Conservation (phyloP, 495 filamentous ascomycete genomes). For the Massariosphaeria phaeospora region DNA sequence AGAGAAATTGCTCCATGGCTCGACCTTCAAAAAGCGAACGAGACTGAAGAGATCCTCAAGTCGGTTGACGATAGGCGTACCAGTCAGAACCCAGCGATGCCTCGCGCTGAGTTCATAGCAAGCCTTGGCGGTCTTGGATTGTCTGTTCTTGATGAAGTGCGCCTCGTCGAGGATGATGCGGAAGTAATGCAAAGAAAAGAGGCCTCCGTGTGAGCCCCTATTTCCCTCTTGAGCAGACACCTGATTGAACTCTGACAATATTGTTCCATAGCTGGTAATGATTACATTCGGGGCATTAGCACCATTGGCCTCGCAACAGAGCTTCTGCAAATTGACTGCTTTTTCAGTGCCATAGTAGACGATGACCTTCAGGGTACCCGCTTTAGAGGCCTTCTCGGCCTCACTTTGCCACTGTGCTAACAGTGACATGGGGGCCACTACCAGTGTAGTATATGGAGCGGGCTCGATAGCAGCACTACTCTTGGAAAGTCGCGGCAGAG, state of each 20-base stretch:
- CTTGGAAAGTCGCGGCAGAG: constrained; percentile 55
- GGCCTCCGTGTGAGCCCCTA: constrained; percentile 57
- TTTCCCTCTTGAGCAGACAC: constrained; percentile 54
- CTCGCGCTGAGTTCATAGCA: constrained; percentile 81
- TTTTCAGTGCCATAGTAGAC: constrained; percentile 92
- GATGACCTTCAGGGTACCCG: constrained; percentile 73
- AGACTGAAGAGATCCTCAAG: constrained; percentile 96
- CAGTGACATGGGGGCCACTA: constrained; percentile 91
- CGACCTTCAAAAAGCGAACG: constrained; percentile 84
- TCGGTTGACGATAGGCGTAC: constrained; percentile 94
- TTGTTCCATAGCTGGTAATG: constrained; percentile 91
- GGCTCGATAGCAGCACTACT: constrained; percentile 50
- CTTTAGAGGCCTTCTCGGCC: constrained; percentile 77
- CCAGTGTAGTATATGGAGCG: constrained; percentile 86
- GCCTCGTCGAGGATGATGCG: constrained; percentile 93
- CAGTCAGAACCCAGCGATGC: constrained; percentile 91
- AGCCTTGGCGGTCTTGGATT: constrained; percentile 76
- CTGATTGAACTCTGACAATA: constrained; percentile 82
- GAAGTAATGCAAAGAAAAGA: constrained; percentile 91
- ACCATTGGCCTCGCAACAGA: constrained; percentile 72
- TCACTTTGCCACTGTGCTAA: constrained; percentile 96
- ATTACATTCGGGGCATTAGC: constrained; percentile 77
- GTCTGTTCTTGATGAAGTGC: constrained; percentile 88
- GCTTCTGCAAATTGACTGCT: constrained; percentile 61
- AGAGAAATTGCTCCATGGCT: constrained; percentile 96